A percentile compares a stretch with the other conserved stretches of the same genome.
phyloP scores from a whole-genome alignment of 345 rosid genomes.

The Syzygium oleosum region DNA sequence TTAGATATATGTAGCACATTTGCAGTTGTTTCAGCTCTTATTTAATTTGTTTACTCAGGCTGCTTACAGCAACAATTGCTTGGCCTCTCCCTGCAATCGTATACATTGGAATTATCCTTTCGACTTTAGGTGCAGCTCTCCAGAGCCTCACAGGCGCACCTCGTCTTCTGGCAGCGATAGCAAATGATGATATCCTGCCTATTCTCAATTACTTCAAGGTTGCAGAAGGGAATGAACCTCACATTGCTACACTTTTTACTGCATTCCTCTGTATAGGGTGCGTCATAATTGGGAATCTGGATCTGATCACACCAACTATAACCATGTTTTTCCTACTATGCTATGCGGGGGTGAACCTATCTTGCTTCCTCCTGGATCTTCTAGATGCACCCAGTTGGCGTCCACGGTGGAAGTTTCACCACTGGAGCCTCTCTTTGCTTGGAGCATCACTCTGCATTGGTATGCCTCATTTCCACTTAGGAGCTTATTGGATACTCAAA shows the following conservation, averaged over 20 bases:
- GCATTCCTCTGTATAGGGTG: slow-evolving; percentile 82
- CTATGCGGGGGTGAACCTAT: slow-evolving; percentile 94
- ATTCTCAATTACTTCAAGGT: slow-evolving; percentile 93
- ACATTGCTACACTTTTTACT: slow-evolving; percentile 88
- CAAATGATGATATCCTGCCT: slow-evolving; percentile 98
- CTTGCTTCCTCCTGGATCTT: slow-evolving; percentile 98
- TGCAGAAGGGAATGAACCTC: slow-evolving; percentile 81
- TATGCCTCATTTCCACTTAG: slow-evolving; percentile 17
- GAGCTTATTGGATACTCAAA: no score
- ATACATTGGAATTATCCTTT: slow-evolving; percentile 88
- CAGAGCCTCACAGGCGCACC: slow-evolving; percentile 99
- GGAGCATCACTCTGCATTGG: slow-evolving; percentile 90
- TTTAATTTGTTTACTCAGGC: slow-evolving; percentile 37
- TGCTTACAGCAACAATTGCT: slow-evolving; percentile 91
- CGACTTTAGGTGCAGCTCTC: slow-evolving; percentile 99
- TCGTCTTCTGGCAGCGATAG: slow-evolving; percentile 97
- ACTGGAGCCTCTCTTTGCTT: slow-evolving; percentile 93
- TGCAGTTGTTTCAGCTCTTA: background rate
- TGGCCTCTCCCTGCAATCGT: slow-evolving; percentile 90
- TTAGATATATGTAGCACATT: background rate
- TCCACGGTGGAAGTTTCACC: slow-evolving; percentile 99
- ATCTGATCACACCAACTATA: slow-evolving; percentile 93
- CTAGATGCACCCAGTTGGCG: slow-evolving; percentile 99
- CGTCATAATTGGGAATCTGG: slow-evolving; percentile 92
- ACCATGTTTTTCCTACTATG: slow-evolving; percentile 98